Evolutionary conservation across 352 stramenopile genomes (phyloP).

Genomic region (Pythium biforme): DNA sequence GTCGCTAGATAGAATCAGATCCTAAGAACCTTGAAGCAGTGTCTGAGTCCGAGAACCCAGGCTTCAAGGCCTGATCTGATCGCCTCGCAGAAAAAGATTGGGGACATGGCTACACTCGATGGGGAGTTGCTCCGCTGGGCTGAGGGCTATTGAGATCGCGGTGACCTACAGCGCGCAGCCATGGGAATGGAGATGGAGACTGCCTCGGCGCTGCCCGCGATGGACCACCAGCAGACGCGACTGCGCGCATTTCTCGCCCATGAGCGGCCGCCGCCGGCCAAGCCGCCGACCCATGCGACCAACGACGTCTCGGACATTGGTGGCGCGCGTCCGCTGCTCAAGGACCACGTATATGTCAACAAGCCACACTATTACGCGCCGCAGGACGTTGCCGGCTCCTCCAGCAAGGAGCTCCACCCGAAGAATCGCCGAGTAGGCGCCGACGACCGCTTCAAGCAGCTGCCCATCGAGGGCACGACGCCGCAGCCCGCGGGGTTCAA

Average conservation of each 20-base stretch:
- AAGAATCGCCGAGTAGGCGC: conserved; percentile 41
- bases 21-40: conserved; percentile 1
- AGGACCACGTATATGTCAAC: conserved; percentile 61
- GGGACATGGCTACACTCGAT: conserved; percentile 1
- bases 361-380: conserved; percentile 68
- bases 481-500: conserved; percentile 51
- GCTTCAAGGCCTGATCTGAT: neutral
- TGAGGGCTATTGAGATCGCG: neutral
- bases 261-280: conserved; percentile 28
- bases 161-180: neutral
- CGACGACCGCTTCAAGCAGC: conserved; percentile 67
- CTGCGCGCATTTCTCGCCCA: conserved; percentile 49
- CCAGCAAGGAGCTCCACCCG: conserved; percentile 62
- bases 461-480: conserved; percentile 57
- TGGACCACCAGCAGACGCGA: conserved; percentile 33
- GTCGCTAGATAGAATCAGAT: conserved; percentile 15
- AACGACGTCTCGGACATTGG: conserved; percentile 72
- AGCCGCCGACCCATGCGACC: conserved; percentile 42
- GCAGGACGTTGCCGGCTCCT: conserved; percentile 56
- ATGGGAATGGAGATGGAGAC: conserved; percentile 14
- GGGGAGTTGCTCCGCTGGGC: too few species aligned
- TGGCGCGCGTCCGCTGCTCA: conserved; percentile 47
- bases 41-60: conserved; percentile 1
- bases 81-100: too few species aligned
- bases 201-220: conserved; percentile 6